Evolutionary conservation across 192 early-diverging fungal genomes (phyloP).

Genomic region (Anaeromyces robustus): DNA sequence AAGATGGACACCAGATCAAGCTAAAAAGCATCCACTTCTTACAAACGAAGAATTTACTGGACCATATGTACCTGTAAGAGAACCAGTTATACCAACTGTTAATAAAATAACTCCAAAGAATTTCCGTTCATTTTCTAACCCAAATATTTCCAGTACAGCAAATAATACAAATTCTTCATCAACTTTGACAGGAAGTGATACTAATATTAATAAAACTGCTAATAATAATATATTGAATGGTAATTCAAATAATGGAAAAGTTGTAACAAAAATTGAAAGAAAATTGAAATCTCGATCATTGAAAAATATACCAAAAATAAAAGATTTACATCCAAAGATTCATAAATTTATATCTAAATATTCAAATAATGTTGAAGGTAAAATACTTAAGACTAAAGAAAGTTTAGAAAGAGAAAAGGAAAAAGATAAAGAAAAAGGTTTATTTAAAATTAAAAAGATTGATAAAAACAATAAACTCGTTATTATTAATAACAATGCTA

Average conservation of each 20-base stretch:
- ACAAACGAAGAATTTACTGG: constrained; percentile 18
- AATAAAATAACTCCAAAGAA: too few species aligned
- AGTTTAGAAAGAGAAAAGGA: neutral
- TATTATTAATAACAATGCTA: neutral
- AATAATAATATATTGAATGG: neutral
- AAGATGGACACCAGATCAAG: constrained; percentile 68
- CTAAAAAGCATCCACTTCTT: constrained; percentile 73
- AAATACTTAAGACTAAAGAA: neutral
- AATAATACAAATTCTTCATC: neutral
- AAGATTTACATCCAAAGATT: neutral
- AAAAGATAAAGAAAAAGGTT: too few species aligned
- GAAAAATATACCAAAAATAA: neutral
- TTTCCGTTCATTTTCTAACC: too few species aligned
- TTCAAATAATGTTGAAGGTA: neutral
- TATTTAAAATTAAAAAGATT: neutral
- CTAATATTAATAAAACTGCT: too few species aligned
- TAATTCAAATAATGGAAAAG: neutral
- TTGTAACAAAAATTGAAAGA: neutral
- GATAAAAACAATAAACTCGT: neutral
- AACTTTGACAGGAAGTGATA: neutral
- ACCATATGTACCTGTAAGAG: neutral
- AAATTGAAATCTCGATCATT: neutral
- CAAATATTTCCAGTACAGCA: too few species aligned
- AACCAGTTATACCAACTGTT: neutral
- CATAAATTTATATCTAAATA: neutral